These are phyloP conservation scores for Rhizopogon rudus DNA, from an alignment of 768 basidiomycete species.

Conservation along the genomic window DNA sequence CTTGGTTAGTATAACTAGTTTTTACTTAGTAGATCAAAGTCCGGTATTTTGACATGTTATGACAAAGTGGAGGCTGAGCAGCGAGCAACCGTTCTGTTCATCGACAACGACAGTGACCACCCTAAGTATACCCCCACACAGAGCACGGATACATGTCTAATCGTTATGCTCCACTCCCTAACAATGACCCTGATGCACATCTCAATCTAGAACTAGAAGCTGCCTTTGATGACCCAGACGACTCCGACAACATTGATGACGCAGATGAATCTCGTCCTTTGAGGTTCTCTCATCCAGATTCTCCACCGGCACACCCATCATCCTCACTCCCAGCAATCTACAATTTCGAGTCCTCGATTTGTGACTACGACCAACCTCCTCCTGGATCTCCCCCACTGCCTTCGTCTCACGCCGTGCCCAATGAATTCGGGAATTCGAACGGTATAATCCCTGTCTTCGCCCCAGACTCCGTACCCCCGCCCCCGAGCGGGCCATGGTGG, in stretches of 20 bases:
- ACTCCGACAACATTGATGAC: slow-evolving; percentile 48
- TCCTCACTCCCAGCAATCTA: slow-evolving; percentile 43
- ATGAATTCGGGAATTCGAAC: slow-evolving; percentile 71
- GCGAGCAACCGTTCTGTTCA: too few relatives aligned
- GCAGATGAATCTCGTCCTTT: slow-evolving; percentile 44
- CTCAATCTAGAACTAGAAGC: slow-evolving; percentile 70
- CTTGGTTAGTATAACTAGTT: too few relatives aligned
- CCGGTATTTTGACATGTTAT: too few relatives aligned
- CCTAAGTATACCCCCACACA: neutral
- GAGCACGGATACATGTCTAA: slow-evolving; percentile 34
- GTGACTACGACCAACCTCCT: slow-evolving; percentile 77
- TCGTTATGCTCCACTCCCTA: slow-evolving; percentile 68
- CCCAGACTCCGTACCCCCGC: slow-evolving; percentile 19
- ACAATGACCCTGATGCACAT: slow-evolving; percentile 38
- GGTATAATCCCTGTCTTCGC: slow-evolving; percentile 54
- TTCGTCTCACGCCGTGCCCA: slow-evolving; percentile 61
- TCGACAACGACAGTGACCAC: too few relatives aligned
- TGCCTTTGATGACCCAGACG: slow-evolving; percentile 79
- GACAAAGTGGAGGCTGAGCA: too few relatives aligned
- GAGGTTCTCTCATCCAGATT: slow-evolving; percentile 28
- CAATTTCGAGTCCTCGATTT: slow-evolving; percentile 66
- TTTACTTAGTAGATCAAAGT: too few relatives aligned
- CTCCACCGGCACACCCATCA: slow-evolving; percentile 8
- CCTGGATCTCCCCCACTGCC: slow-evolving; percentile 75
- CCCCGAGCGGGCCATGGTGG: slow-evolving; percentile 46